Base-by-base conservation (phyloP, 2,329 filamentous ascomycete genomes). In the Neospermospora avenae region DNA sequence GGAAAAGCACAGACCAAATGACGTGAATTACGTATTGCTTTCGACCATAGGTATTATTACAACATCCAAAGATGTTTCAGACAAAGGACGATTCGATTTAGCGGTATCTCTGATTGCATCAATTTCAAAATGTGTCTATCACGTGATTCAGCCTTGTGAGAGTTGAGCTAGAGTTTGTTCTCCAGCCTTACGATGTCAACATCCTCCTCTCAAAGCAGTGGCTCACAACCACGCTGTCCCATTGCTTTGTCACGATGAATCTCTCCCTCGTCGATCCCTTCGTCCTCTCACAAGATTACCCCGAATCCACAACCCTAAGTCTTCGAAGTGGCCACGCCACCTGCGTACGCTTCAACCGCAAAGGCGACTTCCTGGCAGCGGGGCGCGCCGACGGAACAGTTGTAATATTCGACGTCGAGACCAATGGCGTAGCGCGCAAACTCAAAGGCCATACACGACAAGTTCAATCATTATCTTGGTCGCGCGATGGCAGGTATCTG, bases 321-420 rank as follows among this genome's bases (percentile, higher is more conserved):
- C 88, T 99, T 65, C 89, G 93, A 54, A 85, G 82, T 44, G 84
- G 84, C 25, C 84, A 88, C 75, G 82, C 84, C 60, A 85, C 83
- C 67, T 85, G 83, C 70, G 77, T 87, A 63, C 91, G 93, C 66
- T 99, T 99, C 82, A 97, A 93, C 72, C 90, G 92, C 72, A 90
- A 88, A 72, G 95, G 95, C 75, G 93, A 99, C 76, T 93, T 95
- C 69, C 86, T 99, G 65, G 95, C 95, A 46, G 96, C 93, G 31
- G 95, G 95, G 65, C 88, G 95, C 72, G 90, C 92, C 63, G 95
- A 99, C 77, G 95, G 95, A 67, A 95, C 91, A 4, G 89, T 99
- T 42, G 91, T 96, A 58, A 89, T 99, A 49, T 99, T 96, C 82
- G 95, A 99, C 73, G 85, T 98, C 53, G 96, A 99, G 76, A 99